Conservation (phyloP, 2,329 filamentous ascomycete species). For the Juglanconis sp. region DNA sequence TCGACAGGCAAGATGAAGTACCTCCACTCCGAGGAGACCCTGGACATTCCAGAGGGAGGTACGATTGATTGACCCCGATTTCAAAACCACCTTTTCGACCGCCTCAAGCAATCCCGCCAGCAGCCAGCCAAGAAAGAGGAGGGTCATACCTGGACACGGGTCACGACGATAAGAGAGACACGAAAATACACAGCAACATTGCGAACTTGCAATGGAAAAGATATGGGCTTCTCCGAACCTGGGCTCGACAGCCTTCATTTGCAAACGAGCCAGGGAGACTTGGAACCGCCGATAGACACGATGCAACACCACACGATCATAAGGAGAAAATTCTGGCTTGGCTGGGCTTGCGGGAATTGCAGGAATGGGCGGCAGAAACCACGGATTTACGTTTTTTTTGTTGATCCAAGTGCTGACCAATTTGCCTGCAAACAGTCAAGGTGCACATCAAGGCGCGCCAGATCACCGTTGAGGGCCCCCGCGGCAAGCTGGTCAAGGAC, state of each 20-base stretch:
- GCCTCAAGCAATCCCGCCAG: not conserved
- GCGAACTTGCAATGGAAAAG: not conserved
- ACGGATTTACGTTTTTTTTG: not conserved
- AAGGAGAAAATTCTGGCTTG: not conserved
- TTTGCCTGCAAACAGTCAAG: slow-evolving; percentile 68
- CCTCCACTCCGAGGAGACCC: slow-evolving; percentile 96
- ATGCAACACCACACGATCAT: not conserved
- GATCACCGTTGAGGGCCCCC: slow-evolving; percentile 95
- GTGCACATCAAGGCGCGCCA: slow-evolving; percentile 94
- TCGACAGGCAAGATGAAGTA: slow-evolving; percentile 90
- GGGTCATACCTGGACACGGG: not conserved
- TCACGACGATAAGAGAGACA: not conserved
- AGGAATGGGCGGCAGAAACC: not conserved
- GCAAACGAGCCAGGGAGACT: not conserved
- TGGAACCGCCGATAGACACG: not conserved
- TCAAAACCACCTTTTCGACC: not conserved
- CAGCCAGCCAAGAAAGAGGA: slow-evolving; percentile 17
- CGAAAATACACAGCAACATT: not conserved
- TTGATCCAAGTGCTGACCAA: slow-evolving; percentile 26
- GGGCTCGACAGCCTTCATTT: not conserved
- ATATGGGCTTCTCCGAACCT: not conserved
- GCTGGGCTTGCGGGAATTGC: slow-evolving; percentile 3
- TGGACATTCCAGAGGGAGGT: slow-evolving; percentile 96
- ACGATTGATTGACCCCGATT: slow-evolving; percentile 41
- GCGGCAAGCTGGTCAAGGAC: slow-evolving; percentile 96